Percentiles rank a stretch among this genome's conserved stretches.
Conservation (phyloP, 768 basidiomycete genomes). For the Pulveroboletus frians region DNA sequence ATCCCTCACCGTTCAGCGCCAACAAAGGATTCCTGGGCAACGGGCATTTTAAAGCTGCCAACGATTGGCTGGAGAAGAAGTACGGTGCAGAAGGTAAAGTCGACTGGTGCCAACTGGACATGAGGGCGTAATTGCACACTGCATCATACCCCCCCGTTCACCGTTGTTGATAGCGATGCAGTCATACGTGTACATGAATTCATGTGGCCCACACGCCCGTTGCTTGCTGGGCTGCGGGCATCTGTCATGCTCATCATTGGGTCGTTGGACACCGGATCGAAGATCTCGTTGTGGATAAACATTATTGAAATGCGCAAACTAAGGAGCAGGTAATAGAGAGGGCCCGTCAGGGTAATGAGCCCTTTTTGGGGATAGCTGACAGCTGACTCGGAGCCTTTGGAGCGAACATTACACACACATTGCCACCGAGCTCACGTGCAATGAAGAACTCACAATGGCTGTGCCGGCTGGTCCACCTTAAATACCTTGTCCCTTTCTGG, state of each 20-base stretch:
- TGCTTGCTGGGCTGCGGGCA: conserved; percentile 20
- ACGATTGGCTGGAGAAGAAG: conserved; percentile 76
- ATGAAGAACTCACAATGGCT: conserved; percentile 24
- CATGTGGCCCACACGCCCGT: neutral
- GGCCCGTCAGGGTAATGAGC: neutral
- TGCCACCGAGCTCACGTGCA: conserved; percentile 22
- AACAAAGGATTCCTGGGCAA: conserved; percentile 82
- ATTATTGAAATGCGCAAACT: conserved; percentile 27
- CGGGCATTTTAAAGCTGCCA: conserved; percentile 81
- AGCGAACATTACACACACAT: conserved; percentile 5
- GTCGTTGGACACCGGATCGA: conserved; percentile 13
- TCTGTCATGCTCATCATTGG: neutral
- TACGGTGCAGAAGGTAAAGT: conserved; percentile 71
- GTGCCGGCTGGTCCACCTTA: conserved; percentile 27
- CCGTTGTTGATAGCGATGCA: conserved; percentile 25
- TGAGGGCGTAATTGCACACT: conserved; percentile 11
- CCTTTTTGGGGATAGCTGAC: conserved; percentile 8
- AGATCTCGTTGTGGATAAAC: conserved; percentile 14
- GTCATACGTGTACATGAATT: conserved; percentile 16
- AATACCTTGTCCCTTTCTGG: too few relatives aligned
- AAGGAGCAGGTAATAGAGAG: conserved; percentile 4
- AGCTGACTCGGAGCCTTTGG: conserved; percentile 17
- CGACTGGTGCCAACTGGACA: conserved; percentile 61
- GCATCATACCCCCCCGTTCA: conserved; percentile 20
- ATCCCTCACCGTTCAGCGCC: conserved; percentile 82